Conservation (phyloP, 148 eudicot genomes). For the Arbutus unedo region DNA sequence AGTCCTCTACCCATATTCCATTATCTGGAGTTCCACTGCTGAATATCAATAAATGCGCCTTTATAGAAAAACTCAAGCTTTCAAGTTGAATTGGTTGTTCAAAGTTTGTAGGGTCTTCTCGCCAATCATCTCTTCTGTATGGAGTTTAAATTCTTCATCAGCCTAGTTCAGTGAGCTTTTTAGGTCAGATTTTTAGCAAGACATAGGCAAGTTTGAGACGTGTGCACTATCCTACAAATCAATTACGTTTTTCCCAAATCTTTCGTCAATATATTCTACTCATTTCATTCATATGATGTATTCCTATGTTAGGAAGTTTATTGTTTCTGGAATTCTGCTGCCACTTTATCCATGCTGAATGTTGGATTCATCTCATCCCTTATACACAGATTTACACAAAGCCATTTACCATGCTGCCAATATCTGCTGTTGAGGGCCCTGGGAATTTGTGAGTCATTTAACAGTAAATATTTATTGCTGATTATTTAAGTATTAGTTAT, state of each 20-base stretch:
- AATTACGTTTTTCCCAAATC: neutral
- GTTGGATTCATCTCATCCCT: neutral
- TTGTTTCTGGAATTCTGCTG: neutral
- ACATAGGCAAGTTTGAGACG: neutral
- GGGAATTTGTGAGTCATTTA: slow-evolving; percentile 69
- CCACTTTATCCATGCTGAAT: neutral
- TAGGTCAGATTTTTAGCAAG: neutral
- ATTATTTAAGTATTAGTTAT: neutral
- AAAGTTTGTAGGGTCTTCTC: too few species aligned
- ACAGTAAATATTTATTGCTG: neutral
- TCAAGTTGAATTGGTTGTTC: neutral
- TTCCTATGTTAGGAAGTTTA: neutral
- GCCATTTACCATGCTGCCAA: slow-evolving; percentile 68
- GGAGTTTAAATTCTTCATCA: neutral
- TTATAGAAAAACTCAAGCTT: too few species aligned
- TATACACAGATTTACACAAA: slow-evolving; percentile 57
- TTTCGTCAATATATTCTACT: neutral
- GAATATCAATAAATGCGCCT: neutral
- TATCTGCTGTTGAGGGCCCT: slow-evolving; percentile 81
- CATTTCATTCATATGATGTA: neutral
- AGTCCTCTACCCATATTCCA: neutral
- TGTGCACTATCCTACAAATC: neutral
- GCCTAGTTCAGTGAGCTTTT: neutral
- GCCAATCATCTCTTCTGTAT: neutral
- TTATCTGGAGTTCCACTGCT: neutral